Conservation (phyloP, 1,284 basidiomycete species). For the Naganishia sp. region DNA sequence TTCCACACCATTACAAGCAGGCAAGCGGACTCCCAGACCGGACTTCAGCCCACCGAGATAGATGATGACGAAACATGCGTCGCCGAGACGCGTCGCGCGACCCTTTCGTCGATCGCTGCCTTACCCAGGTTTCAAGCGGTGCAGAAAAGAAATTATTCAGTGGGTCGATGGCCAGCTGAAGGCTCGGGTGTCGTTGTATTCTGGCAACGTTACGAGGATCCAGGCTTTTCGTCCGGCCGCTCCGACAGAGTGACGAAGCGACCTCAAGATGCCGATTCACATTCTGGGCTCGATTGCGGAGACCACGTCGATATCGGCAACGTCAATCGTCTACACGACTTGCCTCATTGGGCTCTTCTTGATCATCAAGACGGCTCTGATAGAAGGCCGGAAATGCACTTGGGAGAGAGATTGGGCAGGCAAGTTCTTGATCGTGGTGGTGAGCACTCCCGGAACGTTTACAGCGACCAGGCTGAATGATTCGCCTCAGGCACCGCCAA, state of each 20-base stretch:
- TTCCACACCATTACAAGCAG: too few species aligned
- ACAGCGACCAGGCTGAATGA: neutral
- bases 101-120: too few species aligned
- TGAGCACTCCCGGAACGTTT: slow-evolving; percentile 35
- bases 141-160: neutral
- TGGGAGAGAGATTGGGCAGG: slow-evolving; percentile 55
- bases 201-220: neutral
- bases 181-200: neutral
- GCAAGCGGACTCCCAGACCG: neutral
- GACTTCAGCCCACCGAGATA: neutral
- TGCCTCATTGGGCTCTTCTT: slow-evolving; percentile 33
- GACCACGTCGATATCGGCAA: slow-evolving; percentile 31
- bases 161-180: too few species aligned
- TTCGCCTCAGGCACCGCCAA: slow-evolving; percentile 44
- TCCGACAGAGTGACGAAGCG: neutral
- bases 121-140: too few species aligned
- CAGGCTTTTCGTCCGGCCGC: neutral
- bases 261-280: slow-evolving; percentile 44
- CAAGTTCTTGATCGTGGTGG: slow-evolving; percentile 51
- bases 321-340: neutral
- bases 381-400: slow-evolving; percentile 46
- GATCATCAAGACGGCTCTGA: slow-evolving; percentile 42
- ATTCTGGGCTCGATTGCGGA: slow-evolving; percentile 37
- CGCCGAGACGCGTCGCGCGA: neutral
- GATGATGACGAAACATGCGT: slow-evolving; percentile 10